Base-by-base conservation (phyloP, 129 eudicot species). In the Artemisia argyi region DNA sequence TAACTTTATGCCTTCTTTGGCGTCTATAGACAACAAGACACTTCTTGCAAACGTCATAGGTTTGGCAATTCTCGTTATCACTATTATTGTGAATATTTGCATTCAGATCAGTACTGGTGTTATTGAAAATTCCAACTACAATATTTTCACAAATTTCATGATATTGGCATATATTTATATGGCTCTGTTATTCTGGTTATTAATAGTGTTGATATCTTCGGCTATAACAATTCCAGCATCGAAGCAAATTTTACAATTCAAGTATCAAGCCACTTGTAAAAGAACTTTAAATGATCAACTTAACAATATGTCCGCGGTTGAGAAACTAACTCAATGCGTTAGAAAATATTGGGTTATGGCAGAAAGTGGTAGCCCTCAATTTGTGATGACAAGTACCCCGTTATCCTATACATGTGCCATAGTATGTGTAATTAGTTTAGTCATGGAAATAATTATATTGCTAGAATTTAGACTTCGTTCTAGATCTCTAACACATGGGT, bases 1-100 rank as follows among this genome's bases (percentile, higher is more conserved):
- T 7, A 68, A 82, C 56, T 68, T 82, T 44, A 56, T 82, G 80
- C 69, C 81, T 15, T 85, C 85, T 44, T 22, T 80, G 11, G 91
- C 77, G 1, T 71, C 81, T 39, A 77, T 83, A 83, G 65, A 64
- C 47, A 63, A 76, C 30, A 70, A 49, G 14, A 79, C 80, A 19
- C 73, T 82, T 30, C 49, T 74, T 2, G 63, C 59, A 46, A 83
- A 80, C 46, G 64, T 66, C 48, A 56, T 49, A 18, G 91, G 83
- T 55, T 61, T 86, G 65, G 80, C 66, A 8, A 80, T 86, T 67
- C 75, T 86, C 1, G 78, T 80, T 3, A 62, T 77, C 54, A 83
- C 87, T 5, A 47, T 77, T 2, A 13, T 55, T 18, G 81, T 49
- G 3, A 83, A 83, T 78, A 24, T 70, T 1, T 47, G 32, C 22